Percentiles rank a stretch among this genome's conserved stretches.
These are phyloP conservation scores for Xerocomus minutiporus DNA, from an alignment of 1,284 basidiomycete genomes.

Conservation along the genomic window DNA sequence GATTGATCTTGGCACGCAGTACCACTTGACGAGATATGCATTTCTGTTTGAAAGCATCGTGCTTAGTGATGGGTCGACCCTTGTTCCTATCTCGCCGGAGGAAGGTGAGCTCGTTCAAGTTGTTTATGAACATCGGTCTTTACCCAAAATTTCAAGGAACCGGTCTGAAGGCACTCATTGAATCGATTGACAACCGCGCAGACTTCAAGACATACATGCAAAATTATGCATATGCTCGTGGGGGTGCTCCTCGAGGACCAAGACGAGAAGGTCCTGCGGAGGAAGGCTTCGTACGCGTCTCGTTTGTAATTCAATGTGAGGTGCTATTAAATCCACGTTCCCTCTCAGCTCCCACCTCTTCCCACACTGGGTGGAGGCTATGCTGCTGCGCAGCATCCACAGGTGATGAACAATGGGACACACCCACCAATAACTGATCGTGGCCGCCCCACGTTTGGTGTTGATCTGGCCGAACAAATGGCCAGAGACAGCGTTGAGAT, in stretches of 20 bases:
- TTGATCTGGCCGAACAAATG: slow-evolving; percentile 92
- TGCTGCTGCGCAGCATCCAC: slow-evolving; percentile 26
- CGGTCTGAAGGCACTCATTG: slow-evolving; percentile 84
- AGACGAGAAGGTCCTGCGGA: slow-evolving; percentile 80
- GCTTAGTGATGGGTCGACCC: slow-evolving; percentile 80
- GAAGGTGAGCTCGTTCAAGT: slow-evolving; percentile 37
- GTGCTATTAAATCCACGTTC: slow-evolving; percentile 6
- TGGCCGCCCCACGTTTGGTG: slow-evolving; percentile 78
- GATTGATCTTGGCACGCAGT: slow-evolving; percentile 94
- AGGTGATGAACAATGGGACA: slow-evolving; percentile 25
- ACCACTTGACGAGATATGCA: slow-evolving; percentile 92
- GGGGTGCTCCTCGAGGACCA: slow-evolving; percentile 59
- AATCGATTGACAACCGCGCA: slow-evolving; percentile 88
- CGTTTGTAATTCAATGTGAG: slow-evolving; percentile 10
- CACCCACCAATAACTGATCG: slow-evolving; percentile 51
- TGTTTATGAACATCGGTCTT: slow-evolving; percentile 9
- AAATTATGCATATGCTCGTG: slow-evolving; percentile 87
- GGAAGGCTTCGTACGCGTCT: slow-evolving; percentile 76
- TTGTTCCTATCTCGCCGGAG: slow-evolving; percentile 72
- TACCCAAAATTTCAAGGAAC: slow-evolving; percentile 39
- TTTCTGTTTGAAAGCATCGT: slow-evolving; percentile 91
- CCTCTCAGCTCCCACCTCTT: slow-evolving; percentile 57
- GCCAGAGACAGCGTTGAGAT: slow-evolving; percentile 84
- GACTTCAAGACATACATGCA: slow-evolving; percentile 99
- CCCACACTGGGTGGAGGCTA: slow-evolving; percentile 40